Conservation (phyloP, 1,284 basidiomycete genomes). For the Papiliotrema nemorosa region DNA sequence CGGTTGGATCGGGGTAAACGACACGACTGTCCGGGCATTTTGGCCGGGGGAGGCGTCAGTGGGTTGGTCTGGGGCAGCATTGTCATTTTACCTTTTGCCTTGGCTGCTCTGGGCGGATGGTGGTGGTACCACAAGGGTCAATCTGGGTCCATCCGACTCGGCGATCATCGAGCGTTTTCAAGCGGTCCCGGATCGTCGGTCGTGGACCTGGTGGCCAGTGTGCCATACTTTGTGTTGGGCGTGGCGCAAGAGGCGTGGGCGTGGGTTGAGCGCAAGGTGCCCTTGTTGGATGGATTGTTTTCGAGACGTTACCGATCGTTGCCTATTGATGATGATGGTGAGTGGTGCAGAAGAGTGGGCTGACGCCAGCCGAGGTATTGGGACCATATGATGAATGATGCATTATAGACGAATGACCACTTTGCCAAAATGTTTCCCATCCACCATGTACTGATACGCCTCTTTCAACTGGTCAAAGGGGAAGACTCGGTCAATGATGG, state of each 20-base stretch:
- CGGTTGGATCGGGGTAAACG: slow-evolving; percentile 65
- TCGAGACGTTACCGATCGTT: slow-evolving; percentile 66
- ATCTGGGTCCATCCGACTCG: slow-evolving; percentile 74
- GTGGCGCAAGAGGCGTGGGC: slow-evolving; percentile 61
- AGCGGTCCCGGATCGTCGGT: slow-evolving; percentile 53
- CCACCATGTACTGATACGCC: slow-evolving; percentile 47
- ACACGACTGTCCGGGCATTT: slow-evolving; percentile 75
- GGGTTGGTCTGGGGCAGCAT: slow-evolving; percentile 78
- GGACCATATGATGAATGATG: slow-evolving; percentile 14
- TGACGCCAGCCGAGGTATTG: slow-evolving; percentile 14
- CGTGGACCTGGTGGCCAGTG: slow-evolving; percentile 68
- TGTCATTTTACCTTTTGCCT: slow-evolving; percentile 63
- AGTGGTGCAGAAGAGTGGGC: slow-evolving; percentile 37
- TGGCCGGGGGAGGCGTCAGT: slow-evolving; percentile 55
- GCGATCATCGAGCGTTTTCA: slow-evolving; percentile 54
- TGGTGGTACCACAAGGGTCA: slow-evolving; percentile 71
- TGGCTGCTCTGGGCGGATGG: slow-evolving; percentile 69
- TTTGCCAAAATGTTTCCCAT: slow-evolving; percentile 43
- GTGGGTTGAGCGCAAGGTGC: slow-evolving; percentile 55
- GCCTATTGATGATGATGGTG: slow-evolving; percentile 83
- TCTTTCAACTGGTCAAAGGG: slow-evolving; percentile 45
- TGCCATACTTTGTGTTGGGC: slow-evolving; percentile 83
- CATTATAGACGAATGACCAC: slow-evolving; percentile 37
- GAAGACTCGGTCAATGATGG: slow-evolving; percentile 51
- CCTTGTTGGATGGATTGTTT: slow-evolving; percentile 45